Conservation (phyloP, 1,139 yeast genomes). For the Taphrina wiesneri region DNA sequence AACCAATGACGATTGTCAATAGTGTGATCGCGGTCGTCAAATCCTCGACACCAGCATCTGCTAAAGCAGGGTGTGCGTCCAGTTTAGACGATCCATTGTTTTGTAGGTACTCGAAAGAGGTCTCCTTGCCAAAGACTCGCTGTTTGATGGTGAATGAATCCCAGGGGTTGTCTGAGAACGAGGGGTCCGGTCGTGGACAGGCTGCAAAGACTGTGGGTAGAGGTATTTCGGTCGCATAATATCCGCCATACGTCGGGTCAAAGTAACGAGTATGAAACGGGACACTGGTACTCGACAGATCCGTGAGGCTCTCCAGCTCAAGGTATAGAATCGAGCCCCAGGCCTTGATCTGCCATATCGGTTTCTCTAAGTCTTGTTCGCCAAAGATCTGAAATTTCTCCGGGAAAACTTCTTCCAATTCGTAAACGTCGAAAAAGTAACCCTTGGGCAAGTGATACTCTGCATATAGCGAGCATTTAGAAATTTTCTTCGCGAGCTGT, state of each 20-base stretch:
- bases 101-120: neutral
- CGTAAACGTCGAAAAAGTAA: conserved; percentile 23
- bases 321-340: conserved; percentile 31
- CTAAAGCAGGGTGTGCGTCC: neutral
- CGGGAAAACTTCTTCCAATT: conserved; percentile 1
- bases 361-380: conserved; percentile 32
- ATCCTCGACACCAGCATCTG: neutral
- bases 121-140: neutral
- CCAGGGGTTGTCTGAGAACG: conserved; percentile 26
- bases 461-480: neutral
- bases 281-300: neutral
- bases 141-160: conserved; percentile 11
- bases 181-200: conserved; percentile 14
- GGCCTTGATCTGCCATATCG: conserved; percentile 19
- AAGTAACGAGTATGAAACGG: conserved; percentile 20
- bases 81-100: neutral
- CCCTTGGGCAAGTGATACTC: conserved; percentile 7
- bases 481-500: neutral
- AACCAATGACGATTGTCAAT: neutral
- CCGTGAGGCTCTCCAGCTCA: neutral
- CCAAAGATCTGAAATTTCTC: conserved; percentile 7
- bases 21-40: neutral
- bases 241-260: neutral
- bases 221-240: neutral
- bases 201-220: conserved; percentile 7